Base-by-base conservation (phyloP, 2,329 filamentous ascomycete genomes). In the Trichoderma arundinaceum region DNA sequence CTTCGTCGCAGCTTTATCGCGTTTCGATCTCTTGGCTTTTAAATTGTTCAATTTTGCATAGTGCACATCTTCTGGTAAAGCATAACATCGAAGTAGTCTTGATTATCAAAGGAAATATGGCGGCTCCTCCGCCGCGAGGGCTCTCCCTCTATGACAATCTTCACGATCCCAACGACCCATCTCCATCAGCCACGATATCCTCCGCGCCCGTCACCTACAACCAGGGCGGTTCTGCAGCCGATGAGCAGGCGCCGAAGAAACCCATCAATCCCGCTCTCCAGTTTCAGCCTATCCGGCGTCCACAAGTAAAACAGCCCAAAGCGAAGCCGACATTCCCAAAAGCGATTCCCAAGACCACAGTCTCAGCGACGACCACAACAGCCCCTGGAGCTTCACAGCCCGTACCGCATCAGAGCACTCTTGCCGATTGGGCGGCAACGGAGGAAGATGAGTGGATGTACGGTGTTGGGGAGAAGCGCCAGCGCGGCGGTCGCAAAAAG, bases 71-170 rank as follows among this genome's bases (percentile, higher is more conserved):
- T 22, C 33, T n/a, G n/a, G 4, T 15, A 22, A 12, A 43, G 15
- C n/a, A 22, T n/a, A 12, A 57, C 43, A 48, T 5, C 43, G 12
- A 28, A 64, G 4, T 41, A 41, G 6, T 13, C 10, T 49, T 49
- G 22, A 17, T 41, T 12, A n/a, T 8, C 39, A 39, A 33, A 33
- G 28, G 10, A 49, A 28, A 32, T 57, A 77, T 74, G 73, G 71
- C 76, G 67, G 73, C 72, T 66, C 80, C 80, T 51, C 77, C 78
- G 12, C 74, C 77, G 53, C 78, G 81, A 65, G 83, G 84, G 65
- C 81, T 92, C 70, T 94, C 92, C 17, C 86, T 96, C 5, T 97
- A 97, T 76, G 93, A 92, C 63, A 92, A 96, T 76, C 85, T 96
- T 49, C 86, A 95, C 69, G 90, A 92, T 72, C 81, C 86, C 19